phyloP scores from a whole-genome alignment of 2,329 filamentous ascomycete species.

The Paracoccidioides brasiliensis region DNA sequence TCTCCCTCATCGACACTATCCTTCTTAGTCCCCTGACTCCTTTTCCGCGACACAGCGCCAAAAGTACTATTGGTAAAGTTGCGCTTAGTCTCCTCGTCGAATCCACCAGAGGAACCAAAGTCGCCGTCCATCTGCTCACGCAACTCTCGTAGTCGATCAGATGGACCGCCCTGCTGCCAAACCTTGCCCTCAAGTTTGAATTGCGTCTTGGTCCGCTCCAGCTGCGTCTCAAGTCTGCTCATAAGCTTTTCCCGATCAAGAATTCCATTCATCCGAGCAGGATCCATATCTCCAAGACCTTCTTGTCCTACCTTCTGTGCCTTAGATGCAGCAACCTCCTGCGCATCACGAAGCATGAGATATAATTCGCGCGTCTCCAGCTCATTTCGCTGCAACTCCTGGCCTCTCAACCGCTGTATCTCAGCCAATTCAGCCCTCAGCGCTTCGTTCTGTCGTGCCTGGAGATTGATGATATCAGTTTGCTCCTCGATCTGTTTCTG shows the following conservation, averaged over 20 bases:
- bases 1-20: conserved; percentile 22
- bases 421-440: conserved; percentile 83
- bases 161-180: conserved; percentile 78
- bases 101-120: conserved; percentile 38
- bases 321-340: conserved; percentile 85
- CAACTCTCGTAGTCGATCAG: conserved; percentile 79
- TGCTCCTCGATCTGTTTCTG: conserved; percentile 94
- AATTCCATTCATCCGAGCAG: conserved; percentile 76
- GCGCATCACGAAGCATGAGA: conserved; percentile 93
- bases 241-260: conserved; percentile 85
- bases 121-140: conserved; percentile 85
- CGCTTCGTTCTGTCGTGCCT: conserved; percentile 70
- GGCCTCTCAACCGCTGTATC: conserved; percentile 69
- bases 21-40: conserved; percentile 28
- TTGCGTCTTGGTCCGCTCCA: conserved; percentile 94
- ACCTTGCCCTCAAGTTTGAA: conserved; percentile 91
- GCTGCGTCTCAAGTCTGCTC: conserved; percentile 85
- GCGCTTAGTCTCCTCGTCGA: conserved; percentile 42
- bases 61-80: conserved; percentile 62
- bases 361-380: conserved; percentile 93
- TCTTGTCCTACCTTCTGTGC: conserved; percentile 46
- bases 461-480: conserved; percentile 75
- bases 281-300: conserved; percentile 49
- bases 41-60: conserved; percentile 53
- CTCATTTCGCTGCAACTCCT: conserved; percentile 88